These are phyloP conservation scores for Myriangium duriaei DNA, from an alignment of 2,329 filamentous ascomycete genomes.

Conservation along the genomic window DNA sequence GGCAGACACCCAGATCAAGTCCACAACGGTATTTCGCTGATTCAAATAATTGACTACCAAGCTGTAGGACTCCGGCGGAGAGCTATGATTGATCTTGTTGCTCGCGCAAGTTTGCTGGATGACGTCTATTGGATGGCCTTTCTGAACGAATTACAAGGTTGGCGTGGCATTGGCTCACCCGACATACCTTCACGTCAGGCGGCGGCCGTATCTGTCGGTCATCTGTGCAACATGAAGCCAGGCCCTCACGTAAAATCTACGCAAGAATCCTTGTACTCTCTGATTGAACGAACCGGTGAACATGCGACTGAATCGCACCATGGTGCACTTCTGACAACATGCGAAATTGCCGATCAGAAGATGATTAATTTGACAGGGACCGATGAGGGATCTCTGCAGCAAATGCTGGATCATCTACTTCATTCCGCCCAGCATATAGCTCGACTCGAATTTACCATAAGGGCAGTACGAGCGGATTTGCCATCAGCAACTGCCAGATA, in stretches of 20 bases:
- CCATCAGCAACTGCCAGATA: neutral
- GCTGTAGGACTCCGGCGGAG: conserved; percentile 76
- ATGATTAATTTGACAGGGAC: neutral
- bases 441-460: neutral
- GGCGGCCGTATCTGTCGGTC: conserved; percentile 54
- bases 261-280: neutral
- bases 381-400: neutral
- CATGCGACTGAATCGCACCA: conserved; percentile 3
- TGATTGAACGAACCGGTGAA: neutral
- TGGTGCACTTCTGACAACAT: conserved; percentile 1
- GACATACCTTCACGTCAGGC: conserved; percentile 62
- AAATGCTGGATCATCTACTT: neutral
- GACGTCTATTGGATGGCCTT: conserved; percentile 54
- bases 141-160: conserved; percentile 58
- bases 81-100: conserved; percentile 66
- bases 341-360: neutral
- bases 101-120: conserved; percentile 54
- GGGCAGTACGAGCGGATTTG: conserved; percentile 1
- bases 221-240: conserved; percentile 3
- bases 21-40: conserved; percentile 66
- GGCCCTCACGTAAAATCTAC: neutral
- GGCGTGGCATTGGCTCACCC: conserved; percentile 76
- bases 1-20: conserved; percentile 84
- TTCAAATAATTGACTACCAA: conserved; percentile 88
- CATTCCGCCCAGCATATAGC: neutral